Conservation (phyloP, 495 filamentous ascomycete species). For the Aspergillus kassunensis region DNA sequence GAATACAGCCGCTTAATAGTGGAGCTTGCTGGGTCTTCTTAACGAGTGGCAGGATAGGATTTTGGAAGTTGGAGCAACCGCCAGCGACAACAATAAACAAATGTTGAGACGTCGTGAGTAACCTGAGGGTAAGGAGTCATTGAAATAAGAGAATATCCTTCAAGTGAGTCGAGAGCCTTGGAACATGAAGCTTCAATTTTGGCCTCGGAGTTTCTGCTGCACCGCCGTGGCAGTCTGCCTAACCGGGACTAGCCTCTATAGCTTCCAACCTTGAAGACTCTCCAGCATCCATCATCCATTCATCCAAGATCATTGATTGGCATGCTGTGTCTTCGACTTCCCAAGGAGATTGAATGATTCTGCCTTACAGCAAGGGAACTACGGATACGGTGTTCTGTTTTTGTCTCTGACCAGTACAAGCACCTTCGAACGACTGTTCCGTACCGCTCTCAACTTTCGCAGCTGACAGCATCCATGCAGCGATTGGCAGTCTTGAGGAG, state of each 20-base stretch:
- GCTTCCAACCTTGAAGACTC: too few species aligned
- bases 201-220: background rate
- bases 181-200: background rate
- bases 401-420: conserved; percentile 22
- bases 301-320: too few species aligned
- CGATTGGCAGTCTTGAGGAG: conserved; percentile 24
- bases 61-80: background rate
- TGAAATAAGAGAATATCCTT: too few species aligned
- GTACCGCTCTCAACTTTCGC: conserved; percentile 25
- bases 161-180: background rate
- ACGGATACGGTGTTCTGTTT: too few species aligned
- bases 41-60: background rate
- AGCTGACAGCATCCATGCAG: conserved; percentile 19
- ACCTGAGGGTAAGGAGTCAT: background rate
- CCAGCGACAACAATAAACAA: background rate
- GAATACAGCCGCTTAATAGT: background rate
- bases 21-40: conserved; percentile 1
- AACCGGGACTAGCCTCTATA: conserved; percentile 10
- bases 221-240: background rate
- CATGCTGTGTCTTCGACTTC: too few species aligned
- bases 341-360: too few species aligned
- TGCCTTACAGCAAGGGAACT: too few species aligned
- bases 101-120: background rate
- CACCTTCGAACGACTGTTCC: conserved; percentile 31
- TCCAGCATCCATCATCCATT: too few species aligned